These are phyloP conservation scores for Brettanomyces nanus DNA, from an alignment of 805 yeast genomes.

Conservation along the genomic window DNA sequence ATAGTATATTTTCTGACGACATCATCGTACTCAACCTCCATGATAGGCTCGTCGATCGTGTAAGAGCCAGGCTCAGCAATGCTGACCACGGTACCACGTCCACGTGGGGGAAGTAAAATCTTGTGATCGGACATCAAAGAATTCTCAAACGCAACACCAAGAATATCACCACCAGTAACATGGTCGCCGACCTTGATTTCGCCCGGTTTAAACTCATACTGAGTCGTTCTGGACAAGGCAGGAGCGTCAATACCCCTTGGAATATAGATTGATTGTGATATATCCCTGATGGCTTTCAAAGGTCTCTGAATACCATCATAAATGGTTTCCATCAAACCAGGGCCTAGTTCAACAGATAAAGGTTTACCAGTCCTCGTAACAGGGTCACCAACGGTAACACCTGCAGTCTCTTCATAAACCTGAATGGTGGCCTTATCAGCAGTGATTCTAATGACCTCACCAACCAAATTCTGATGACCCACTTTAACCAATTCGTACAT, in stretches of 20 bases:
- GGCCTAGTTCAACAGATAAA: conserved; percentile 97
- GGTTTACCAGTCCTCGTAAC: conserved; percentile 98
- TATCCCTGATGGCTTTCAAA: conserved; percentile 81
- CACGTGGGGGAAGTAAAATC: conserved; percentile 94
- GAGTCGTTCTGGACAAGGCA: conserved; percentile 72
- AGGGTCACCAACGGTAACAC: conserved; percentile 99
- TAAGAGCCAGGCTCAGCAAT: conserved; percentile 88
- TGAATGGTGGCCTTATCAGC: conserved; percentile 97
- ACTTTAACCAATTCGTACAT: conserved; percentile 98
- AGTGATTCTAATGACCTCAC: conserved; percentile 96
- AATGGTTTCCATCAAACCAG: conserved; percentile 98
- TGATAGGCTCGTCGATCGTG: conserved; percentile 77
- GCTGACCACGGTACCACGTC: conserved; percentile 91
- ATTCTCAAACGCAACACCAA: conserved; percentile 90
- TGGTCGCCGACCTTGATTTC: conserved; percentile 90
- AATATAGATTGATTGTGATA: conserved; percentile 86
- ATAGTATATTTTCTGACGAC: conserved; percentile 70
- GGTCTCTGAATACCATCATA: conserved; percentile 99
- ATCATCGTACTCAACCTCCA: conserved; percentile 95
- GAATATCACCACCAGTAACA: conserved; percentile 96
- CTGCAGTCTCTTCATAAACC: conserved; percentile 99
- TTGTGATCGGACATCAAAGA: conserved; percentile 89
- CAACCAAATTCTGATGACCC: conserved; percentile 94
- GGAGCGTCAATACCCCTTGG: conserved; percentile 99
- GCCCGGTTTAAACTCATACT: conserved; percentile 79